Evolutionary conservation across 495 filamentous ascomycete species (phyloP).

Genomic region (Xeromyces bisporus): DNA sequence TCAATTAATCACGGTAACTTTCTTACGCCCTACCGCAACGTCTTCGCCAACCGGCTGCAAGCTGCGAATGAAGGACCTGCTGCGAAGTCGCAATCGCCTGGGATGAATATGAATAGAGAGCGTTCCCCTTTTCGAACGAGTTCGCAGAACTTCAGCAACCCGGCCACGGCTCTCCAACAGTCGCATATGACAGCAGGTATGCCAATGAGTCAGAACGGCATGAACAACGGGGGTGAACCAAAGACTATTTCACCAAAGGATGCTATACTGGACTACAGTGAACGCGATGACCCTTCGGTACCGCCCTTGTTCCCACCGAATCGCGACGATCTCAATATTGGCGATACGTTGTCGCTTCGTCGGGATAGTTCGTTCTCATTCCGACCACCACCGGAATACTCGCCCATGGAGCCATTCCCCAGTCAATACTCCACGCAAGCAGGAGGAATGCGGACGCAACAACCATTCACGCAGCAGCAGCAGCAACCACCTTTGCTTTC

Average conservation of each 20-base stretch:
- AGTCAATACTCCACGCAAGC: slow-evolving; percentile 19
- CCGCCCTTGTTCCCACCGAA: slow-evolving; percentile 48
- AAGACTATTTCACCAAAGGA: slow-evolving; percentile 96
- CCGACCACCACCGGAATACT: slow-evolving; percentile 23
- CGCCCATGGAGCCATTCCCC: slow-evolving; percentile 25
- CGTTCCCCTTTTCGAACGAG: slow-evolving; percentile 68
- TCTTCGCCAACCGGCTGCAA: slow-evolving; percentile 60
- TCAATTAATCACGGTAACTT: slow-evolving; percentile 18
- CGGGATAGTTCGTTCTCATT: slow-evolving; percentile 32
- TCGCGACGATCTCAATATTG: slow-evolving; percentile 24
- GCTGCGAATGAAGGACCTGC: slow-evolving; percentile 59
- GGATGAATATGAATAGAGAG: slow-evolving; percentile 40
- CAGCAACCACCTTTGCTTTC: slow-evolving; percentile 20
- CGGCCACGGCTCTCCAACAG: slow-evolving; percentile 14
- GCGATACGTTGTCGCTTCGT: slow-evolving; percentile 21
- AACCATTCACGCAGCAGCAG: slow-evolving; percentile 35
- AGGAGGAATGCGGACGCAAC: slow-evolving; percentile 10
- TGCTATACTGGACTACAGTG: slow-evolving; percentile 68
- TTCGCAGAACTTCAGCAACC: slow-evolving; percentile 40
- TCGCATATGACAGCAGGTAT: slow-evolving; percentile 23
- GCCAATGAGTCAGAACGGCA: slow-evolving; percentile 20
- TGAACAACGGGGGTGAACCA: slow-evolving; percentile 31
- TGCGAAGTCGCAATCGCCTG: slow-evolving; percentile 40
- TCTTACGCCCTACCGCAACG: slow-evolving; percentile 39
- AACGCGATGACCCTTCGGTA: slow-evolving; percentile 47